Evolutionary conservation across 2,329 filamentous ascomycete genomes (phyloP).

Genomic region (Epichloe amarillans): DNA sequence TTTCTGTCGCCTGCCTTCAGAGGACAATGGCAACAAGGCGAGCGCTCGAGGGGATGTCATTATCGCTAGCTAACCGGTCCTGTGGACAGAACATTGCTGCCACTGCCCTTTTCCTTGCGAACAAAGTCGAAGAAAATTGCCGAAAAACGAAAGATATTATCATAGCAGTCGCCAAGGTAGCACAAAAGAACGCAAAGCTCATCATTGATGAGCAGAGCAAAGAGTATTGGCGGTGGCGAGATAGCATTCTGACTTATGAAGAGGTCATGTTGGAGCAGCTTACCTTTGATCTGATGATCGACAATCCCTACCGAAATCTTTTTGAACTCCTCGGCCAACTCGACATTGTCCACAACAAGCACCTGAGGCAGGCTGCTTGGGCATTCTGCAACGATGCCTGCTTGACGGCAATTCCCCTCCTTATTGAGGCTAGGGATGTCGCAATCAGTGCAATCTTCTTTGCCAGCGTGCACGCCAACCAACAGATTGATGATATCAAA

Average conservation of each 20-base stretch:
- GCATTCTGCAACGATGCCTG: conserved; percentile 86
- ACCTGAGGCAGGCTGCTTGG: conserved; percentile 76
- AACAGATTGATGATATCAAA: conserved; percentile 63
- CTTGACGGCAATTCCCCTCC: conserved; percentile 70
- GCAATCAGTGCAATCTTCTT: conserved; percentile 81
- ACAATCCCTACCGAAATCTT: conserved; percentile 75
- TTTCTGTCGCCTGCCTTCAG: not conserved
- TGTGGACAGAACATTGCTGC: conserved; percentile 61
- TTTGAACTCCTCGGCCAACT: conserved; percentile 68
- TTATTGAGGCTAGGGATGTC: conserved; percentile 67
- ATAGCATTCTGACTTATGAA: conserved; percentile 85
- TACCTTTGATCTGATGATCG: conserved; percentile 86
- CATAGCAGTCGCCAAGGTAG: conserved; percentile 83
- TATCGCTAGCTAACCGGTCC: not conserved
- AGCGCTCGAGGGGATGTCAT: not conserved
- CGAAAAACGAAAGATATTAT: conserved; percentile 93
- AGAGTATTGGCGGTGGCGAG: conserved; percentile 96
- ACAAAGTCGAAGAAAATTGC: conserved; percentile 95
- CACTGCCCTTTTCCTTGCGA: conserved; percentile 82
- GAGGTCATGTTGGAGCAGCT: conserved; percentile 83
- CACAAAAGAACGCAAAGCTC: conserved; percentile 84
- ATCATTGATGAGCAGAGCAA: conserved; percentile 94
- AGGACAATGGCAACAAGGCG: not conserved
- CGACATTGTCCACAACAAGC: conserved; percentile 64
- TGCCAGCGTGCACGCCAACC: conserved; percentile 59